Percentiles rank a stretch among this genome's conserved stretches.
Evolutionary conservation across 352 stramenopile genomes (phyloP).

Genomic region (Globisporangium emineosum): DNA sequence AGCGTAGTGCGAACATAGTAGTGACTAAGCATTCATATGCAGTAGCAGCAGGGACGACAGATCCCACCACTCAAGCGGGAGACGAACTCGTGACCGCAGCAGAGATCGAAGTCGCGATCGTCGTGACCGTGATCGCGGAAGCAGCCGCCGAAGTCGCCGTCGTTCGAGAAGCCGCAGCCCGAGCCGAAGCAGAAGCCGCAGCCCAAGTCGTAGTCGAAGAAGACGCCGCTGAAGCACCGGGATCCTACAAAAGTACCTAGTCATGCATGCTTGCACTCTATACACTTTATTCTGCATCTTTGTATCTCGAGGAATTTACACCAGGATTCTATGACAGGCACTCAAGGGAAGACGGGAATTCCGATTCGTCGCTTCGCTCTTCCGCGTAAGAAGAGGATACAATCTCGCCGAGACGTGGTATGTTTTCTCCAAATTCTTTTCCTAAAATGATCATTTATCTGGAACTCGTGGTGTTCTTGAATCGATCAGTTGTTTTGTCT

Average conservation of each 20-base stretch:
- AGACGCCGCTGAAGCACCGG: constrained; percentile 24
- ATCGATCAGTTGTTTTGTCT: neutral
- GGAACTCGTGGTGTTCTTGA: neutral
- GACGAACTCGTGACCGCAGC: constrained; percentile 13
- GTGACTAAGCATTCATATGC: neutral
- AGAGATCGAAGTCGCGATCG: constrained; percentile 28
- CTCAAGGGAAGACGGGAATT: neutral
- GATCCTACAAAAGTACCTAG: constrained; percentile 11
- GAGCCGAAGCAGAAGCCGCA: constrained; percentile 27
- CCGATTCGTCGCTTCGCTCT: neutral
- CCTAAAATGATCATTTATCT: neutral
- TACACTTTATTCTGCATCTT: constrained; percentile 5
- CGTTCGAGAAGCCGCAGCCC: constrained; percentile 24
- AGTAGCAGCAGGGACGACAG: constrained; percentile 11
- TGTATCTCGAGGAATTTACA: constrained; percentile 12
- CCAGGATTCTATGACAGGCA: constrained; percentile 10
- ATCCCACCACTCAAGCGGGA: constrained; percentile 8
- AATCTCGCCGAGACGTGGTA: constrained; percentile 3
- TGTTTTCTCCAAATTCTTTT: constrained; percentile 8
- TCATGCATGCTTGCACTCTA: constrained; percentile 3
- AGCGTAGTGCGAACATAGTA: neutral
- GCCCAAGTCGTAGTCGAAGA: constrained; percentile 41
- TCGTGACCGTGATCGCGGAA: constrained; percentile 23
- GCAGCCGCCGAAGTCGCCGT: constrained; percentile 30
- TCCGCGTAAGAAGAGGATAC: neutral